Percentiles rank a stretch among this genome's conserved stretches.
Conservation (phyloP, 768 basidiomycete species). For the Suillus brevipes region DNA sequence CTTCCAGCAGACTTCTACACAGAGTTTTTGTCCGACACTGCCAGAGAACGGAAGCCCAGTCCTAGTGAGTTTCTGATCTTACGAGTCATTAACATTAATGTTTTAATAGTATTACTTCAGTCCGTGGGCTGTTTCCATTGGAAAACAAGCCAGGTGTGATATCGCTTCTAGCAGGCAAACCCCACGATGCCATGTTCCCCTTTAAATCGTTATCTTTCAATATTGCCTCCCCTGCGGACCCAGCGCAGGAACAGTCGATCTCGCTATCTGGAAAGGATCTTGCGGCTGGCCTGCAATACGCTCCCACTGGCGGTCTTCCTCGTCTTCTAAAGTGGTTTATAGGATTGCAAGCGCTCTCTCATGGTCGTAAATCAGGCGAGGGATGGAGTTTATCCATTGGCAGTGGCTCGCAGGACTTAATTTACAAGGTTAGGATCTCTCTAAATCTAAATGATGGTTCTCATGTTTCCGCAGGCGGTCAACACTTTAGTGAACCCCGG, state of each 20-base stretch:
- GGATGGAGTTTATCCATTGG: constrained; percentile 82
- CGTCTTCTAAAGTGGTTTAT: constrained; percentile 68
- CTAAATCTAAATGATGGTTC: constrained; percentile 4
- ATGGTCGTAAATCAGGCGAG: constrained; percentile 59
- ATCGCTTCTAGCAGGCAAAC: constrained; percentile 87
- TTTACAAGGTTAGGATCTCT: constrained; percentile 65
- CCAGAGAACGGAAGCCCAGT: constrained; percentile 63
- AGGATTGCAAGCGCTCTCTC: constrained; percentile 68
- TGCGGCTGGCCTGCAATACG: constrained; percentile 72
- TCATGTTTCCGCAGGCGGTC: constrained; percentile 53
- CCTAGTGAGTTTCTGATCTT: constrained; percentile 46
- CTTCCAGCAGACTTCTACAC: constrained; percentile 58
- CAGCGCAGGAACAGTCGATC: constrained; percentile 46
- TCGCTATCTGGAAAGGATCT: constrained; percentile 61
- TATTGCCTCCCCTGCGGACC: constrained; percentile 49
- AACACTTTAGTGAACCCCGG: constrained; percentile 72
- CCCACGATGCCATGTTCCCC: constrained; percentile 88
- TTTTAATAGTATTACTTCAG: constrained; percentile 33
- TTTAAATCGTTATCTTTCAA: constrained; percentile 78
- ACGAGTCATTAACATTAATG: background rate
- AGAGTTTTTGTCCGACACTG: constrained; percentile 58
- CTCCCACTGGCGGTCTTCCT: constrained; percentile 66
- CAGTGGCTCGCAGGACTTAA: constrained; percentile 84
- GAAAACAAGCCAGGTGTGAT: constrained; percentile 79
- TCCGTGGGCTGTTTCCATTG: constrained; percentile 71